phyloP scores from a whole-genome alignment of 768 basidiomycete genomes.

The Tylopilus balloui region DNA sequence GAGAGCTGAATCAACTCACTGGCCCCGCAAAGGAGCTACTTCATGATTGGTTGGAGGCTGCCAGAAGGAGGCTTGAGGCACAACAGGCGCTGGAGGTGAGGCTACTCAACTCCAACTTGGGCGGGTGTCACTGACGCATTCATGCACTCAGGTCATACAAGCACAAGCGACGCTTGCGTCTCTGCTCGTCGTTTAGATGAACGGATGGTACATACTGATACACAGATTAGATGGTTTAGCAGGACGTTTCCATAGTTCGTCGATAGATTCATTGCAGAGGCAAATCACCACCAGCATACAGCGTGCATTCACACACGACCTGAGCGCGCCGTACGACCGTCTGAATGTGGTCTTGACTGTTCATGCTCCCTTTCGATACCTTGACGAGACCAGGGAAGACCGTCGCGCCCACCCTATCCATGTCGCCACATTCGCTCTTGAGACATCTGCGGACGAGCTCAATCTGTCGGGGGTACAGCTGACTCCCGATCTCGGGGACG shows the following conservation, averaged over 20 bases:
- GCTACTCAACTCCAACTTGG: neutral
- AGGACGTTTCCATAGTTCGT: neutral
- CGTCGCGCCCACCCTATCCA: constrained; percentile 75
- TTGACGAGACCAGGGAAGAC: constrained; percentile 89
- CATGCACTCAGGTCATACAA: constrained; percentile 59
- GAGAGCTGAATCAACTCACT: constrained; percentile 87
- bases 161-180: constrained; percentile 81
- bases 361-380: constrained; percentile 45
- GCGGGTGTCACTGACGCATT: constrained; percentile 10
- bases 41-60: constrained; percentile 89
- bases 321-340: constrained; percentile 80
- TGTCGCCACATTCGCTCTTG: constrained; percentile 67
- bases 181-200: constrained; percentile 61
- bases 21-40: constrained; percentile 74
- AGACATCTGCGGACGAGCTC: constrained; percentile 82
- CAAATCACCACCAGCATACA: constrained; percentile 27
- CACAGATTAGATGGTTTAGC: constrained; percentile 23
- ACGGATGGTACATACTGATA: constrained; percentile 4
- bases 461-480: constrained; percentile 71
- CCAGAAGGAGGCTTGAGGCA: constrained; percentile 82
- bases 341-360: constrained; percentile 48
- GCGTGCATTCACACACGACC: constrained; percentile 82
- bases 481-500: constrained; percentile 75
- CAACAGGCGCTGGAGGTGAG: constrained; percentile 84
- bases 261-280: neutral